Conservation (phyloP, 768 basidiomycete species). For the Boletus fagicola region DNA sequence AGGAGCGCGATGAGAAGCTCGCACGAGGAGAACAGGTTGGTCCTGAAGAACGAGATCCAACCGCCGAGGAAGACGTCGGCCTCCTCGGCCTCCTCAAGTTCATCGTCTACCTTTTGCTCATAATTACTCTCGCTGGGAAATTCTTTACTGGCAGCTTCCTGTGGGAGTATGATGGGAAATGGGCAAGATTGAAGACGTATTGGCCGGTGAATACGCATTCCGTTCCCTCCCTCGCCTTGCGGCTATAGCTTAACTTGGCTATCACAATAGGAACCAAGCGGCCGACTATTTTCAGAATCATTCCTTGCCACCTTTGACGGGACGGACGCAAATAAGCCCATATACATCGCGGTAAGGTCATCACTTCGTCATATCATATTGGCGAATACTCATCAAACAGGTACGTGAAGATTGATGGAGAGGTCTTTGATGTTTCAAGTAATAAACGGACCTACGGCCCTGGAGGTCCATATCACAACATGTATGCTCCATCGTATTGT, state of each 20-base stretch:
- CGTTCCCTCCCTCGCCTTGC: background rate
- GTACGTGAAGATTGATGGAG: conserved; percentile 73
- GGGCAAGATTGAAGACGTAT: conserved; percentile 56
- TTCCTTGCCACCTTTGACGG: conserved; percentile 72
- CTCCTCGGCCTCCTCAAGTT: conserved; percentile 67
- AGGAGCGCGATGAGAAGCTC: conserved; percentile 69
- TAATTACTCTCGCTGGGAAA: conserved; percentile 64
- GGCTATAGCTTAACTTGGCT: background rate
- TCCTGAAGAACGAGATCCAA: conserved; percentile 72
- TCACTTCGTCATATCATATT: conserved; percentile 11
- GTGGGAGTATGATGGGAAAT: conserved; percentile 78
- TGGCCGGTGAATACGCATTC: conserved; percentile 51
- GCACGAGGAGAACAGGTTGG: conserved; percentile 72
- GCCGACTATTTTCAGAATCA: conserved; percentile 73
- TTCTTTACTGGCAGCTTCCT: conserved; percentile 84
- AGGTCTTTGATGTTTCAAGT: conserved; percentile 89
- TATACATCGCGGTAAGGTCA: conserved; percentile 77
- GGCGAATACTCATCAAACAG: conserved; percentile 3
- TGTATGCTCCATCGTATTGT: conserved; percentile 42
- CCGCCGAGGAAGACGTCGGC: conserved; percentile 64
- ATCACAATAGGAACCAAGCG: conserved; percentile 43
- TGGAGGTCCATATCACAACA: conserved; percentile 78
- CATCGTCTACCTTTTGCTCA: conserved; percentile 52
- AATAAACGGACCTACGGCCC: conserved; percentile 78
- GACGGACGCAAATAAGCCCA: conserved; percentile 54